Conservation (phyloP, 257 asterid species). For the Asclepias syriaca region DNA sequence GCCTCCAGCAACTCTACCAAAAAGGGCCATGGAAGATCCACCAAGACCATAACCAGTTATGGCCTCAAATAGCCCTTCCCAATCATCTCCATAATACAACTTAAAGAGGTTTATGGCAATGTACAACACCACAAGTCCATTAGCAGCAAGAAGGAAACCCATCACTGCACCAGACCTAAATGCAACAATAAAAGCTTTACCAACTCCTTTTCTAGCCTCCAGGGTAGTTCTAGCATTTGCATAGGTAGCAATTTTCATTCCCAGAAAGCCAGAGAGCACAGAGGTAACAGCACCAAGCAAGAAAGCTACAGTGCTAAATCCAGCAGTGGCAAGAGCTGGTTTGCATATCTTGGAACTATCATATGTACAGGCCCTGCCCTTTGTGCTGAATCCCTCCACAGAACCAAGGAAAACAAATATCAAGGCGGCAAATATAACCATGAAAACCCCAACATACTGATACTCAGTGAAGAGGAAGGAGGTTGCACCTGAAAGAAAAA, state of each 20-base stretch:
- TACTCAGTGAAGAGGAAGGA: constrained; percentile 61
- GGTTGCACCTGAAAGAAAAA: constrained; percentile 52
- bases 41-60: constrained; percentile 83
- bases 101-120: constrained; percentile 55
- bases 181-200: constrained; percentile 64
- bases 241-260: constrained; percentile 77
- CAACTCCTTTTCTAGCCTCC: constrained; percentile 79
- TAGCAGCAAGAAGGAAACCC: constrained; percentile 83
- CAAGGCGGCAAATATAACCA: constrained; percentile 61
- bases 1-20: constrained; percentile 84
- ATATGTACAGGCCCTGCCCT: constrained; percentile 44
- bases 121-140: constrained; percentile 62
- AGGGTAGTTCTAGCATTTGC: constrained; percentile 75
- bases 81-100: constrained; percentile 70
- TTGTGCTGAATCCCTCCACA: constrained; percentile 63
- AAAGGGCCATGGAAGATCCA: constrained; percentile 84
- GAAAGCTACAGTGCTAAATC: constrained; percentile 54
- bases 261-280: constrained; percentile 69
- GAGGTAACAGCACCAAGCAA: constrained; percentile 71
- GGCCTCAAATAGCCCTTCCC: constrained; percentile 77
- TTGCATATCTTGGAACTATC: constrained; percentile 48
- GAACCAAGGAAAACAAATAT: constrained; percentile 73
- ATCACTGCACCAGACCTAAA: constrained; percentile 77
- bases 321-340: constrained; percentile 73
- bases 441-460: constrained; percentile 68